Evolutionary conservation across 1,284 basidiomycete species (phyloP).

Genomic region (Rhodotorula sp.): DNA sequence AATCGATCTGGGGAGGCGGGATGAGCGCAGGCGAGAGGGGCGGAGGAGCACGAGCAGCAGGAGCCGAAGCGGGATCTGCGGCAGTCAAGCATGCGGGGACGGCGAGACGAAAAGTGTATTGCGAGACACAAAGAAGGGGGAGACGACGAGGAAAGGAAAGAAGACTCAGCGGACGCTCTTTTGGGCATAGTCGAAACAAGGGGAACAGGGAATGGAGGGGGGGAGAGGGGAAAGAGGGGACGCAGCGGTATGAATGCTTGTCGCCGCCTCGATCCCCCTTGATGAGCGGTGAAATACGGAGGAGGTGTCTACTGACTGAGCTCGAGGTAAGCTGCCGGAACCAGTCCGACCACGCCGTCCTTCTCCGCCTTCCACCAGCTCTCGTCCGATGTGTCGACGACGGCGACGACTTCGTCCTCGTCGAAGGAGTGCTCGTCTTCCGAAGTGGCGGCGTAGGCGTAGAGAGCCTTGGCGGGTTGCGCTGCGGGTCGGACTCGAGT

Average conservation of each 20-base stretch:
- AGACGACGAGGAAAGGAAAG: conserved; percentile 7
- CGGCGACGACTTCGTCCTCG: conserved; percentile 72
- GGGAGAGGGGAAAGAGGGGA: conserved; percentile 34
- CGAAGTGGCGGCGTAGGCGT: conserved; percentile 68
- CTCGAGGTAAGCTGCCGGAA: conserved; percentile 85
- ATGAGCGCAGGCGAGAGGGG: background rate
- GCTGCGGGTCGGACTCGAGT: conserved; percentile 32
- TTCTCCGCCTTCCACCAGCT: conserved; percentile 95
- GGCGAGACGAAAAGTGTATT: conserved; percentile 5
- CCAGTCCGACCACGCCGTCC: conserved; percentile 77
- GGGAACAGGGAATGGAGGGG: background rate
- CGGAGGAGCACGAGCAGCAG: background rate
- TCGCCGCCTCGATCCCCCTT: background rate
- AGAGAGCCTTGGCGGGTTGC: conserved; percentile 74
- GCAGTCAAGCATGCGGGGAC: background rate
- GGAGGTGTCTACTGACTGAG: conserved; percentile 32
- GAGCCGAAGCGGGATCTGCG: background rate
- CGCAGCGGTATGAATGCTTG: conserved; percentile 18
- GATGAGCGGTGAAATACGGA: background rate
- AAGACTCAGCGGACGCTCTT: conserved; percentile 15
- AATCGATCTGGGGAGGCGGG: background rate
- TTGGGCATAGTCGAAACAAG: background rate
- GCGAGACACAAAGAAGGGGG: conserved; percentile 3
- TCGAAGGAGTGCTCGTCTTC: conserved; percentile 77
- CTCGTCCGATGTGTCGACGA: conserved; percentile 75